A percentile compares a stretch with the other conserved stretches of the same genome.
Conservation (phyloP, 805 yeast genomes). For the Suhomyces emberorum region DNA sequence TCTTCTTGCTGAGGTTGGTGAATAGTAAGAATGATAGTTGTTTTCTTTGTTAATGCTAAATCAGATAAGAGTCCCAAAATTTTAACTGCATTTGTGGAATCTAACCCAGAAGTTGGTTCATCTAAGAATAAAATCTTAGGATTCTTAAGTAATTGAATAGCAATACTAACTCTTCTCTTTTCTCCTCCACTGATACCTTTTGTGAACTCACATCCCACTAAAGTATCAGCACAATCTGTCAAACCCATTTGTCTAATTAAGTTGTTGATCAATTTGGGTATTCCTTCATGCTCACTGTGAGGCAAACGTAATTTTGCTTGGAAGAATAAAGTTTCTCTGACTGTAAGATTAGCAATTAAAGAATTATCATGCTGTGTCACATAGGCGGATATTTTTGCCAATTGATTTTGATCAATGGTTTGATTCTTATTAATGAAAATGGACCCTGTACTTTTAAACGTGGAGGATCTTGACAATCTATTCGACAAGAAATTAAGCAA, state of each 20-base stretch:
- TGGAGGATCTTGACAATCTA: constrained; percentile 36
- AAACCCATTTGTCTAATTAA: constrained; percentile 69
- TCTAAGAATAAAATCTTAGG: constrained; percentile 73
- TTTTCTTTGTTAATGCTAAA: constrained; percentile 55
- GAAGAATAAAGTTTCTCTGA: constrained; percentile 67
- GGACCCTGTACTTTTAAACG: constrained; percentile 22
- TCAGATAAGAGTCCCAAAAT: constrained; percentile 58
- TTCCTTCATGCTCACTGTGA: constrained; percentile 22
- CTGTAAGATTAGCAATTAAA: constrained; percentile 67
- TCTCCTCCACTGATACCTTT: constrained; percentile 53
- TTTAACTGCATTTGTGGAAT: constrained; percentile 71
- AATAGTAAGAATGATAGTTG: constrained; percentile 68
- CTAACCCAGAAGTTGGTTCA: constrained; percentile 89
- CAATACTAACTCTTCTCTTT: constrained; percentile 78
- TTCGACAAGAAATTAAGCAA: constrained; percentile 61
- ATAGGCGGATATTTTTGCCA: constrained; percentile 54
- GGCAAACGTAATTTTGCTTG: constrained; percentile 71
- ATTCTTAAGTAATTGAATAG: constrained; percentile 68
- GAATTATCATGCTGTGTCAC: constrained; percentile 82
- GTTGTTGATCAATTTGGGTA: constrained; percentile 51
- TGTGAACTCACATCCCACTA: constrained; percentile 37
- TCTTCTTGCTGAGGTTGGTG: constrained; percentile 79
- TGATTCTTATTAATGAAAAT: constrained; percentile 27
- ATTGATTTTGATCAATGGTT: constrained; percentile 18
- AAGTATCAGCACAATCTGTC: constrained; percentile 69